A percentile compares a stretch with the other conserved stretches of the same genome.
phyloP scores from a whole-genome alignment of 345 rosid genomes.

The Gossypium turneri region DNA sequence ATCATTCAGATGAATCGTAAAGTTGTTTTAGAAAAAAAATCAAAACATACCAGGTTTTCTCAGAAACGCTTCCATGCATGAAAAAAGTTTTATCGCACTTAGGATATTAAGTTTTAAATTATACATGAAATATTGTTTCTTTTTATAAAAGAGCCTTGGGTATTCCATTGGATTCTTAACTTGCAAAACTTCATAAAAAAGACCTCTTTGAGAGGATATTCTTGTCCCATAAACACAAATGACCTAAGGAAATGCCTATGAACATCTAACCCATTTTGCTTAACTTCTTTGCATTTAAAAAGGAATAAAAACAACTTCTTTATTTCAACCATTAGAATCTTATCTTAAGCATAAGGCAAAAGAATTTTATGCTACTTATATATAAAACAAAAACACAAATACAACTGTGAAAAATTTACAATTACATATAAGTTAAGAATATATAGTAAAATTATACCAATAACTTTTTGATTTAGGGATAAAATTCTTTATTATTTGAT shows the following conservation, averaged over 20 bases:
- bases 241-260: neutral
- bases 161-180: neutral
- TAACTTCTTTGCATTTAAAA: neutral
- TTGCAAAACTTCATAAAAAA: neutral
- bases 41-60: neutral
- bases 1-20: neutral
- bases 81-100: no score
- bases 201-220: neutral
- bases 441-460: no score
- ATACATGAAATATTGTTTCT: neutral
- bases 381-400: neutral
- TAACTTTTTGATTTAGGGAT: no score
- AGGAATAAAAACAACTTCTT: neutral
- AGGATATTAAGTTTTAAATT: no score
- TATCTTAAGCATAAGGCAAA: neutral
- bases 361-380: neutral
- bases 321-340: neutral
- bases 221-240: neutral
- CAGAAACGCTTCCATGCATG: neutral
- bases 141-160: neutral
- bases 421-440: no score
- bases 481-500: no score
- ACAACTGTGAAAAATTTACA: neutral
- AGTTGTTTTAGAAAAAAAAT: neutral
- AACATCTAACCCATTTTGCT: neutral